Evolutionary conservation across 2,329 filamentous ascomycete species (phyloP).

Genomic region (Neonectria coccinea): DNA sequence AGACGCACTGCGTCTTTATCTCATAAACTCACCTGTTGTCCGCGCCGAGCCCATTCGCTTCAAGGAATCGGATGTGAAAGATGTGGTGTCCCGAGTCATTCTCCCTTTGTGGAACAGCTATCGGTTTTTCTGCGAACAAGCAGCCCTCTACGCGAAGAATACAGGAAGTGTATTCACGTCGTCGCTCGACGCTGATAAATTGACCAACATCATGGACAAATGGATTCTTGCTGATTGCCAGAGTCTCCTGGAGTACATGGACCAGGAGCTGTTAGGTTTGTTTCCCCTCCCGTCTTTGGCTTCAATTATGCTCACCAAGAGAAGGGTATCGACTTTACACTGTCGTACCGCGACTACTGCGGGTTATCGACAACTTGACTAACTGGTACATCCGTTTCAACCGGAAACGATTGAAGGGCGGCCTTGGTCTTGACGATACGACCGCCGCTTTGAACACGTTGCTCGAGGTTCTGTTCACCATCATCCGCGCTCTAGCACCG

Average conservation of each 20-base stretch:
- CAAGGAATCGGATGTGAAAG: slow-evolving; percentile 43
- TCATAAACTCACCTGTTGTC: slow-evolving; percentile 47
- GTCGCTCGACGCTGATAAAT: slow-evolving; percentile 27
- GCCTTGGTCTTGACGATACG: slow-evolving; percentile 75
- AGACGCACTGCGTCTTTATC: slow-evolving; percentile 44
- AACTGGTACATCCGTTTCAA: slow-evolving; percentile 97
- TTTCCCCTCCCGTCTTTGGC: slow-evolving; percentile 24
- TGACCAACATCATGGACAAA: slow-evolving; percentile 77
- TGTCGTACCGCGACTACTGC: slow-evolving; percentile 81
- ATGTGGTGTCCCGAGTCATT: slow-evolving; percentile 41
- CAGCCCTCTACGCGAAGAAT: slow-evolving; percentile 37
- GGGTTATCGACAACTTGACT: slow-evolving; percentile 85
- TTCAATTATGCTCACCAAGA: neutral
- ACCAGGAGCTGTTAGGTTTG: slow-evolving; percentile 83
- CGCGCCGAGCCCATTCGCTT: slow-evolving; percentile 44
- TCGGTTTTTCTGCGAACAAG: slow-evolving; percentile 45
- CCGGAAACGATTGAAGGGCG: slow-evolving; percentile 84
- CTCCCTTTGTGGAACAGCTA: slow-evolving; percentile 47
- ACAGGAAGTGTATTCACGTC: slow-evolving; percentile 36
- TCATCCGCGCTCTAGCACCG: slow-evolving; percentile 83
- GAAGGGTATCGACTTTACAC: slow-evolving; percentile 79
- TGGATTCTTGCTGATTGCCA: slow-evolving; percentile 92
- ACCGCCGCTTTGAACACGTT: slow-evolving; percentile 86
- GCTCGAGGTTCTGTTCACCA: slow-evolving; percentile 87
- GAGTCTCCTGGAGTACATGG: slow-evolving; percentile 82